Percentiles rank a stretch among this genome's conserved stretches.
phyloP scores from a whole-genome alignment of 1,139 yeast species.

The Blastobotrys buckinghamii region DNA sequence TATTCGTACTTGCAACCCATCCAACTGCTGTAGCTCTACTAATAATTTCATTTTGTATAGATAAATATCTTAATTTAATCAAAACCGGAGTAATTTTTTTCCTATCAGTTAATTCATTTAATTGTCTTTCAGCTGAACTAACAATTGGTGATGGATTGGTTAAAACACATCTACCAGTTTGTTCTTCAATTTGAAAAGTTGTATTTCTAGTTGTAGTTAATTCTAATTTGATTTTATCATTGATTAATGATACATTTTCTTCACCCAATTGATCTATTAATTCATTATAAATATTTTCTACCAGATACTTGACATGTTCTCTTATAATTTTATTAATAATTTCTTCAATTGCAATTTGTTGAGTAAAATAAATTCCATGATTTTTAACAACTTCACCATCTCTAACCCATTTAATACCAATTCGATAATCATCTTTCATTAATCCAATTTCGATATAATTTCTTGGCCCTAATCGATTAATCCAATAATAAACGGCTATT shows the following conservation, averaged over 20 bases:
- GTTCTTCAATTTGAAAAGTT: conserved; percentile 27
- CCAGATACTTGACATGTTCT: conserved; percentile 27
- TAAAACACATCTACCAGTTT: conserved; percentile 31
- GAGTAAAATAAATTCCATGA: conserved; percentile 25
- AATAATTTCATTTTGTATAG: conserved; percentile 31
- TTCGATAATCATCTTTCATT: conserved; percentile 44
- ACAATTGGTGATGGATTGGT: conserved; percentile 29
- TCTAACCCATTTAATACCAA: conserved; percentile 57
- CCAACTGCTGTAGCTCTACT: conserved; percentile 31
- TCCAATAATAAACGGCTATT: conserved; percentile 69
- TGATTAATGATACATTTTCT: conserved; percentile 2
- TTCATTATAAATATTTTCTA: conserved; percentile 23
- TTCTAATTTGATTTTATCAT: conserved; percentile 20
- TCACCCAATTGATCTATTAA: conserved; percentile 12
- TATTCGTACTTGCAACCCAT: conserved; percentile 29
- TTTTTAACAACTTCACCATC: conserved; percentile 42
- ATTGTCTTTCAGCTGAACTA: conserved; percentile 27
- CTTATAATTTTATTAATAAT: conserved; percentile 27
- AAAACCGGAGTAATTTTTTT: conserved; percentile 25
- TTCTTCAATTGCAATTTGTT: conserved; percentile 25
- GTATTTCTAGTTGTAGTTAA: conserved; percentile 26
- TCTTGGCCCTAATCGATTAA: conserved; percentile 38
- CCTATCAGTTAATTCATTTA: conserved; percentile 28
- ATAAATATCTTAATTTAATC: conserved; percentile 27
- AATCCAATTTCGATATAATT: conserved; percentile 64